These are phyloP conservation scores for Russula earlei DNA, from an alignment of 768 basidiomycete species.

Conservation along the genomic window DNA sequence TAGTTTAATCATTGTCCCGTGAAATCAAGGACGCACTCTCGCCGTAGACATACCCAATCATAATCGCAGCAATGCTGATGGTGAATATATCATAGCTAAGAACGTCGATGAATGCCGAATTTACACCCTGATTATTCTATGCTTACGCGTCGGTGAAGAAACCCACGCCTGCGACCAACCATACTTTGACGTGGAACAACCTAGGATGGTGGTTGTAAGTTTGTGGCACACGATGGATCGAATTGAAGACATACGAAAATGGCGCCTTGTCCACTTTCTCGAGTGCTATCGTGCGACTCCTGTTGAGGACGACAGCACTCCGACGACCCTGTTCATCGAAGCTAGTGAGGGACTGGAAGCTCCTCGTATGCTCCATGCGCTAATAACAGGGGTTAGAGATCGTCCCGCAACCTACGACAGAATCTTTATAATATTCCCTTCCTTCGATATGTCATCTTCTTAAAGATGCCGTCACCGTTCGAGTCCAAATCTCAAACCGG, in stretches of 20 bases:
- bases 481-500: not conserved
- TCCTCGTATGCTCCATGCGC: conserved; percentile 10
- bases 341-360: conserved; percentile 2
- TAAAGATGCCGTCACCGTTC: conserved; percentile 3
- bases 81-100: conserved; percentile 76
- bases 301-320: conserved; percentile 35
- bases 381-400: not conserved
- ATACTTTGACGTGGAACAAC: conserved; percentile 43
- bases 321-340: not conserved
- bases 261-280: conserved; percentile 81
- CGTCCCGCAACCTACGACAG: not conserved
- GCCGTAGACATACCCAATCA: conserved; percentile 80
- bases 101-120: not conserved
- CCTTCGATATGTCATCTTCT: not conserved
- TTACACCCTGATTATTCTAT: not conserved
- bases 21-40: conserved; percentile 10
- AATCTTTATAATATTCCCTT: conserved; percentile 1
- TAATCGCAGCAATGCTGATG: conserved; percentile 74
- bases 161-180: conserved; percentile 57
- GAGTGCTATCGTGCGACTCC: conserved; percentile 70
- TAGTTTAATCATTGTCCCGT: not conserved
- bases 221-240: not conserved
- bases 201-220: conserved; percentile 18
- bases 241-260: conserved; percentile 55
- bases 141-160: conserved; percentile 84